Evolutionary conservation across 108 stramenopile species (phyloP), one percentile per base, ranked within the genome.

Genomic region (Cyclotella cryptica): DNA sequence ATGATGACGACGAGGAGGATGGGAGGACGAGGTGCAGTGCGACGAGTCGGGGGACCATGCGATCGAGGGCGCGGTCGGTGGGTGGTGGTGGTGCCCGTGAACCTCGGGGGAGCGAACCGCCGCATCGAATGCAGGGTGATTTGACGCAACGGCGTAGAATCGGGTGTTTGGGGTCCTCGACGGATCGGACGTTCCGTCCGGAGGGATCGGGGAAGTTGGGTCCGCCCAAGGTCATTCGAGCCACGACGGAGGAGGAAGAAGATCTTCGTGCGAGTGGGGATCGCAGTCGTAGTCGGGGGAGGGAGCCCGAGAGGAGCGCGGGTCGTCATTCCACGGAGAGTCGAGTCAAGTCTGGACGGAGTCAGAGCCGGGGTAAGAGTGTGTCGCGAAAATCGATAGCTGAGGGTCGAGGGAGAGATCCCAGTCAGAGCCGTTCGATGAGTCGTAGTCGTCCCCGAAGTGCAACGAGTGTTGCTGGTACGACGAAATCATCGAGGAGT

Each of bases 91-190:
- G 35, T 35, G 6, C 49, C 19, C 49, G 49, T 8, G 17, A 19
- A 51, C 17, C 19, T 51, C 49, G 17, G n/a, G 49, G n/a, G 8
- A 3, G 17, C 49, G 49, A 19, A 51, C 49, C 6, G n/a, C 49
- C 49, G 9, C 42, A 9, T 0, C 14, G 30, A n/a, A 45, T 24
- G 43, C 43, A 65, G 41, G 64, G 64, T 5, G 21, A 65, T 46
- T 65, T 65, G 60, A 61, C 29, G 13, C 14, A 30, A 12, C 29
- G 60, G 35, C 13, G 30, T 5, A 14, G 64, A 17, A 44, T 43
- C 1, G 64, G 64, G 44, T 65, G 64, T 65, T 13, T 65, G 1
- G 64, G 64, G n/a, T 22, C 43, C 9, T 65, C 64, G n/a, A 65
- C 64, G 10, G 64, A 65, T 46, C 1, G 64, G 21, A 65, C 64